These are phyloP conservation scores for Epichloe glyceriae DNA, from an alignment of 2,329 filamentous ascomycete species.

Conservation along the genomic window DNA sequence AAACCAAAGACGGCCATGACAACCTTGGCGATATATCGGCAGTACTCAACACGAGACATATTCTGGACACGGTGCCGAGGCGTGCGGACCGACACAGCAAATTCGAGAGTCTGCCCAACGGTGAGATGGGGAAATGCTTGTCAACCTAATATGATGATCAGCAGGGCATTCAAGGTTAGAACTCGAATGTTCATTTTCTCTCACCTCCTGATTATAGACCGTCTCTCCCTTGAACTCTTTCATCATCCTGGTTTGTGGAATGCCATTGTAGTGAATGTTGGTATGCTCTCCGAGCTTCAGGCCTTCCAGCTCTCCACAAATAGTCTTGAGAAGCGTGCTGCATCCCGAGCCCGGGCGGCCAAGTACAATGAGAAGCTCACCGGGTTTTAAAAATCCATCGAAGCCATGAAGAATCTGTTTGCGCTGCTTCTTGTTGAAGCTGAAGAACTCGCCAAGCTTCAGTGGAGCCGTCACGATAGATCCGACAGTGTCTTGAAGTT, in stretches of 20 bases:
- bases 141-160: conserved; percentile 33
- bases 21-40: conserved; percentile 49
- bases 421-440: conserved; percentile 27
- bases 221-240: conserved; percentile 52
- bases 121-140: conserved; percentile 65
- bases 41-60: conserved; percentile 47
- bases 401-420: conserved; percentile 53
- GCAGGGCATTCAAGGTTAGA: neutral
- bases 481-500: conserved; percentile 54
- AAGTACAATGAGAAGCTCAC: conserved; percentile 57
- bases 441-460: conserved; percentile 41
- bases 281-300: conserved; percentile 38
- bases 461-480: conserved; percentile 46
- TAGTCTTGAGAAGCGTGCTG: conserved; percentile 48
- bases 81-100: conserved; percentile 57
- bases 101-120: conserved; percentile 60
- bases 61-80: conserved; percentile 51
- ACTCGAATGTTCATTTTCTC: neutral
- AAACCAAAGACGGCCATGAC: conserved; percentile 62
- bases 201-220: conserved; percentile 61
- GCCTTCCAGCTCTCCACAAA: conserved; percentile 47
- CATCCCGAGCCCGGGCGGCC: conserved; percentile 54
- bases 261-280: conserved; percentile 49
- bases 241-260: conserved; percentile 38
- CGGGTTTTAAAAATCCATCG: conserved; percentile 48